Evolutionary conservation across 768 basidiomycete species (phyloP), one percentile per base, ranked within the genome.

Genomic region (Lactarius hatsudake): DNA sequence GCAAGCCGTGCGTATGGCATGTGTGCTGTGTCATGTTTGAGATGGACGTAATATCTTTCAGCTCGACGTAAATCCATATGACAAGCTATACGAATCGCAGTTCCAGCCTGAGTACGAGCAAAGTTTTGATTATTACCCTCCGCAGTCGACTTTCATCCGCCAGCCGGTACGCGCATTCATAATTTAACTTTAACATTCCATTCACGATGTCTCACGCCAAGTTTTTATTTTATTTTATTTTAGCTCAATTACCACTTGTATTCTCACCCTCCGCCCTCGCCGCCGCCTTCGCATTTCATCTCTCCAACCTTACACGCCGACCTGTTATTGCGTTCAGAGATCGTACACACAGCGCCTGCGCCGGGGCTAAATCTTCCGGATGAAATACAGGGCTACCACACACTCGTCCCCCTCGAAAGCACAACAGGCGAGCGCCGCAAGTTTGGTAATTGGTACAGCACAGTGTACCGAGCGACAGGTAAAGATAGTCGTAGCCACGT

Each of bases 221-320:
- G 60, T 32, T 18, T 62, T 62, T 13, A n/a, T 13, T 36, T 13
- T 38, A 13, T 34, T 0, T 34, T 32, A 17, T 62, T 62, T 53
- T 74, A 96, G 93, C 84, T 98, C 56, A 87, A 97, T 74, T 94
- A 99, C 74, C 94, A 98, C 71, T 83, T 98, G 36, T 99, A 99
- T 79, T 89, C 91, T 4, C 84, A 85, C 2, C 83, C 84, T 72
- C 80, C 90, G 73, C 80, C 90, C 54, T 78, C 81, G 64, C 80
- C 89, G 74, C 73, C 83, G 71, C 74, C 81, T 72, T 79, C 78
- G 36, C 94, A 96, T 74, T 98, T 96, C 78, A 83, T 97, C 58
- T 89, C 94, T n/a, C 91, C 95, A 72, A 82, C 82, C 28, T 79
- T 88, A 20, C 88, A 87, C 53, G 84, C 84, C 69, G 84, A 85